Conservation (phyloP, 345 rosid species). For the Lepidium didymum region DNA sequence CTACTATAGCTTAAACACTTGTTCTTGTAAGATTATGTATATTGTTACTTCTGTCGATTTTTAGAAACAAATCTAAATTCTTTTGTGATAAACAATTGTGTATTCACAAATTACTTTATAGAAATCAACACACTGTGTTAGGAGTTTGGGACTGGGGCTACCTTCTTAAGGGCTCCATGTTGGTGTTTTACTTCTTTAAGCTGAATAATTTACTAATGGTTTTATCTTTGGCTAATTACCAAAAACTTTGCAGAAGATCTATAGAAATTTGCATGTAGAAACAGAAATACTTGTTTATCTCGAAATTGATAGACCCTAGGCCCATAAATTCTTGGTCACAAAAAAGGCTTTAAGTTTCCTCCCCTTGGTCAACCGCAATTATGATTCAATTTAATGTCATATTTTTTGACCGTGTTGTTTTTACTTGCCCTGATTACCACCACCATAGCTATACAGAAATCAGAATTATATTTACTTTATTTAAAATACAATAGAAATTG, state of each 20-base stretch:
- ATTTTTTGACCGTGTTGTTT: not conserved
- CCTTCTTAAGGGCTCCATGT: not conserved
- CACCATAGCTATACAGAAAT: not conserved
- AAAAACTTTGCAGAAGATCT: not conserved
- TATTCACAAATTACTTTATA: not conserved
- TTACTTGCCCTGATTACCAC: not conserved
- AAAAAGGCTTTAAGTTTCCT: not conserved
- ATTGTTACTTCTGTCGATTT: not conserved
- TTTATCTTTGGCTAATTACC: not conserved
- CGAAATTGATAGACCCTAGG: not conserved
- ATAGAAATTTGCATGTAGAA: not conserved
- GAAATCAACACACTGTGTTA: not conserved
- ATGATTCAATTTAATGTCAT: not conserved
- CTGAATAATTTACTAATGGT: not conserved
- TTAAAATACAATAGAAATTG: not conserved
- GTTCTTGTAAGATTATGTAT: conserved; percentile 7
- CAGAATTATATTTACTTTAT: not conserved
- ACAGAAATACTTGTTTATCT: not conserved
- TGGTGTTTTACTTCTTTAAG: not conserved
- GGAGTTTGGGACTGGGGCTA: not conserved
- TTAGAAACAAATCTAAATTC: not conserved
- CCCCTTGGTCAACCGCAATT: not conserved
- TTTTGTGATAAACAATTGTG: not conserved
- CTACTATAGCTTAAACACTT: not conserved
- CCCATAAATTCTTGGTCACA: not conserved